Percentiles rank a stretch among this genome's conserved stretches.
phyloP scores from a whole-genome alignment of 345 rosid genomes.

The Syzygium aromaticum region DNA sequence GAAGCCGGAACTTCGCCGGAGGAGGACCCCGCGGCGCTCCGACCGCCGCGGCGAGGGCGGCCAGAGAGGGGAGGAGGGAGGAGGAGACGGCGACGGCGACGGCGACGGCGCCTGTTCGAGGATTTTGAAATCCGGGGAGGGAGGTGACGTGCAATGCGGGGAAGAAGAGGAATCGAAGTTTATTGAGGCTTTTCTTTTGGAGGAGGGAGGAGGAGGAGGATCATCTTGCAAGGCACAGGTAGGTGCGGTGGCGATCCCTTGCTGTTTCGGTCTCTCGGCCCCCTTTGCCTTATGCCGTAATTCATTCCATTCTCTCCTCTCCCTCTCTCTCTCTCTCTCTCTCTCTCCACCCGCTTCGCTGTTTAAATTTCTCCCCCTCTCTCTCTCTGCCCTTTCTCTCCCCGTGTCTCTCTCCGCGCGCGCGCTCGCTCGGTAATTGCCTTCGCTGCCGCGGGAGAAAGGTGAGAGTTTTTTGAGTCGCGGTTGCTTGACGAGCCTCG shows the following conservation, averaged over 20 bases:
- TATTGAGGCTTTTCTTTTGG: neutral
- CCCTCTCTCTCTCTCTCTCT: neutral
- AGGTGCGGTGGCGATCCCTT: constrained; percentile 24
- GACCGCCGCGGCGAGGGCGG: neutral
- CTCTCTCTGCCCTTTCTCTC: neutral
- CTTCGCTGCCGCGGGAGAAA: neutral
- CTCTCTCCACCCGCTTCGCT: neutral
- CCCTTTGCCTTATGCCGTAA: constrained; percentile 51
- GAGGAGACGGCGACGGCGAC: neutral
- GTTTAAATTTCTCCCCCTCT: constrained; percentile 13
- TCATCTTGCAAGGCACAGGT: constrained; percentile 41
- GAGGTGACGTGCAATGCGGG: constrained; percentile 61
- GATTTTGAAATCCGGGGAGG: neutral
- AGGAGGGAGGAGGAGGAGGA: neutral
- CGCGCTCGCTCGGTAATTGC: neutral
- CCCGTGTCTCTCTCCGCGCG: neutral
- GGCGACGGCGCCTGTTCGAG: neutral
- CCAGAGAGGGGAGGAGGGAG: neutral
- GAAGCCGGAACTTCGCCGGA: constrained; percentile 35
- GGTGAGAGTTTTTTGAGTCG: neutral
- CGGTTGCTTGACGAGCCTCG: neutral
- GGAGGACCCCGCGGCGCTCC: constrained; percentile 14
- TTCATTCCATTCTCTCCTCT: constrained; percentile 20
- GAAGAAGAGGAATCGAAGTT: constrained; percentile 14
- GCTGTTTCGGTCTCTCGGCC: constrained; percentile 16